Percentiles rank a stretch among this genome's conserved stretches.
phyloP scores from a whole-genome alignment of 768 basidiomycete species.

The Hericium rajendrae region DNA sequence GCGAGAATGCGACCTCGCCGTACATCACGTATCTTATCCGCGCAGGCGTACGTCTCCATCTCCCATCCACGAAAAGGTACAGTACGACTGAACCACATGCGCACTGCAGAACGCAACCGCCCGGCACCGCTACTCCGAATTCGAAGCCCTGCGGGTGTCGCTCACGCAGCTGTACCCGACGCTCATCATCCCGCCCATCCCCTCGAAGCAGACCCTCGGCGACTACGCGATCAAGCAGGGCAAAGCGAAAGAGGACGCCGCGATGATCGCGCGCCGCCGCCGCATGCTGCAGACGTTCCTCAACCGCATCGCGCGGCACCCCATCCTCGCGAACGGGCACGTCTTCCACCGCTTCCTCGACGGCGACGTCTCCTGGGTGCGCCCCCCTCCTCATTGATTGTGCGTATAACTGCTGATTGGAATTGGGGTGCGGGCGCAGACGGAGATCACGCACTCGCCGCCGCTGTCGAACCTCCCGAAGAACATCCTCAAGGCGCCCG shows the following conservation, averaged over 20 bases:
- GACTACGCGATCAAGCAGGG: constrained; percentile 97
- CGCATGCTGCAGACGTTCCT: constrained; percentile 94
- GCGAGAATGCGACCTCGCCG: constrained; percentile 73
- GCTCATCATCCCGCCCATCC: constrained; percentile 94
- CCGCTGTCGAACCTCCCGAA: constrained; percentile 88
- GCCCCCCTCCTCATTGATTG: constrained; percentile 16
- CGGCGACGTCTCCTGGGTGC: constrained; percentile 91
- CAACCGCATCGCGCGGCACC: constrained; percentile 85
- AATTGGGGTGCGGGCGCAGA: constrained; percentile 32
- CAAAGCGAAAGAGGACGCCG: constrained; percentile 92
- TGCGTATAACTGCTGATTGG: constrained; percentile 1
- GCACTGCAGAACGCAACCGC: constrained; percentile 61
- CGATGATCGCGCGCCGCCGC: constrained; percentile 85
- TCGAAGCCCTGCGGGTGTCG: constrained; percentile 81
- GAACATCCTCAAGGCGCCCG: constrained; percentile 91
- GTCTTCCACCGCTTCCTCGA: constrained; percentile 95
- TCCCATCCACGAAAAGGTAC: background rate
- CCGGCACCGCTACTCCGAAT: constrained; percentile 92
- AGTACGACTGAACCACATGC: background rate
- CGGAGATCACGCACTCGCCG: constrained; percentile 87
- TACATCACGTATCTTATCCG: constrained; percentile 94
- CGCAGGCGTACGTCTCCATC: constrained; percentile 40
- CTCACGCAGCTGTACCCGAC: constrained; percentile 90
- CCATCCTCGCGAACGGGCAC: constrained; percentile 89
- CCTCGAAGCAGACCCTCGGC: constrained; percentile 89